Evolutionary conservation across 495 filamentous ascomycete species (phyloP), one percentile per base, ranked within the genome.

Genomic region (Penicillium cinerascens): DNA sequence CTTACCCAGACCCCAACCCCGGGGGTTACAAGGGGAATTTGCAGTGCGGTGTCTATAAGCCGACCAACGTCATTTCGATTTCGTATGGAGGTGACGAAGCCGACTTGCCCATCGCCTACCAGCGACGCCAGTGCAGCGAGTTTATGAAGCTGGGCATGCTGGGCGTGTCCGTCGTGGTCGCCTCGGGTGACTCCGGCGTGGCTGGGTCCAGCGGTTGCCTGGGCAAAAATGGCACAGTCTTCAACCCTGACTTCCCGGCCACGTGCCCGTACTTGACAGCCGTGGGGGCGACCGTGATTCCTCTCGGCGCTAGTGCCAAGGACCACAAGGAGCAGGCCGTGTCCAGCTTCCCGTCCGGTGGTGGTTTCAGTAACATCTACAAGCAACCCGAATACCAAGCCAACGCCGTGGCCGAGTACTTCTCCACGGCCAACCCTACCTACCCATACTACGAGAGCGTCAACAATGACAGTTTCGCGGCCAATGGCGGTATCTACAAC

Each of bases 311-410:
- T 37, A 56, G 51, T 11, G 60, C 73, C 39, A 64, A 59, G 16
- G 59, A 60, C 25, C 63, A 70, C 42, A 67, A 78, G 56, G 66
- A 78, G 53, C 66, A 70, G 49, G 58, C 77, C 58, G 58, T 73
- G 47, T 54, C 64, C 25, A 58, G 78, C 49, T 76, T 81, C 67
- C 66, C 68, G 20, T 82, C 78, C 7, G 84, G 84, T 20, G 84
- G 86, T 33, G 85, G 85, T 11, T 88, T 89, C 68, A 83, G 78
- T 55, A 87, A 89, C 59, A 72, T 87, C 62, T 90, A 84, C 67
- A 60, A 70, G 18, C 64, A 75, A 9, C 84, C 86, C 0, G 44
- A 52, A 6, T 90, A 82, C 59, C 86, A 91, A 61, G 39, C 72
- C 10, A 25, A 59, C 1, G 77, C 77, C 1, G 79, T 90, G 3